Conservation (phyloP, 768 basidiomycete genomes). For the Mycena sanguinolenta region DNA sequence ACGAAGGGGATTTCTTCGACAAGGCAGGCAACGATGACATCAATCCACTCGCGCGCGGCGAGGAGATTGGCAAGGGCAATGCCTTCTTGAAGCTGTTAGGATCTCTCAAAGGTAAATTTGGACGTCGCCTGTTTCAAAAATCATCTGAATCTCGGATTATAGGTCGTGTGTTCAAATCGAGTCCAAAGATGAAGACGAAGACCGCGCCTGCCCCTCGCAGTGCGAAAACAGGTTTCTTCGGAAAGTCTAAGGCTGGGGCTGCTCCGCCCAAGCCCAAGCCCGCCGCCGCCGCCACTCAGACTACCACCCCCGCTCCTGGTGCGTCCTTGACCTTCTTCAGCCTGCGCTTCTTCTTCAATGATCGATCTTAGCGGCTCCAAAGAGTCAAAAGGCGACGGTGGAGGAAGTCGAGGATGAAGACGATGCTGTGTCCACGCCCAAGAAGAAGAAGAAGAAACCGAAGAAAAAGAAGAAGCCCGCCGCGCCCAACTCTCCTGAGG, state of each 20-base stretch:
- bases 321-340: not conserved
- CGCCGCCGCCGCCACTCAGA: conserved; percentile 25
- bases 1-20: conserved; percentile 73
- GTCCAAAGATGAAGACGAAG: conserved; percentile 59
- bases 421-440: conserved; percentile 54
- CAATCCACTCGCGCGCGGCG: conserved; percentile 54
- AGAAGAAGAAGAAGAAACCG: conserved; percentile 84
- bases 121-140: not conserved
- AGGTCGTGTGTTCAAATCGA: conserved; percentile 50
- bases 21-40: conserved; percentile 53
- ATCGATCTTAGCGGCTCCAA: conserved; percentile 30
- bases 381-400: conserved; percentile 64
- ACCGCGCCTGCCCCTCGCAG: conserved; percentile 47
- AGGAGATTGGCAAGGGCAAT: conserved; percentile 74
- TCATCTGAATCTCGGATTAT: conserved; percentile 4
- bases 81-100: conserved; percentile 84
- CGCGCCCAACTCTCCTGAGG: conserved; percentile 41
- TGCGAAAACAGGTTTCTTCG: conserved; percentile 40
- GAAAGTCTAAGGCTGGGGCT: conserved; percentile 30
- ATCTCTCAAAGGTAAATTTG: conserved; percentile 72
- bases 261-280: conserved; percentile 36
- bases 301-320: conserved; percentile 20
- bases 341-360: not conserved
- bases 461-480: conserved; percentile 78
- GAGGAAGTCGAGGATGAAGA: conserved; percentile 85